phyloP scores from a whole-genome alignment of 805 yeast genomes.

The Lipomyces sp. region DNA sequence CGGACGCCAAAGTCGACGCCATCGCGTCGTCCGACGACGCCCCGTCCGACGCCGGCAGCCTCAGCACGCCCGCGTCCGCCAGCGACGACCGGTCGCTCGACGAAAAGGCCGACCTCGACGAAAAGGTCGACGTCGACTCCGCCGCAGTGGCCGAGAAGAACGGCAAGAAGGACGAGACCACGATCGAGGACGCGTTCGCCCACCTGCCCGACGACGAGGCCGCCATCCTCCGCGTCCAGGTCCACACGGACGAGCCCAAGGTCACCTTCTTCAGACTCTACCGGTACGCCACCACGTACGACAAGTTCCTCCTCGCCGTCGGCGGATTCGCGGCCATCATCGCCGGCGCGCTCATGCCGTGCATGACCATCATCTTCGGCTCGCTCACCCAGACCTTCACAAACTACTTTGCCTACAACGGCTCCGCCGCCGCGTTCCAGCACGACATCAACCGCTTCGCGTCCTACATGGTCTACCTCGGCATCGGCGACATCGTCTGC shows the following conservation, averaged over 20 bases:
- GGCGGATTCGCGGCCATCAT: slow-evolving; percentile 36
- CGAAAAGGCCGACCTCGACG: no score
- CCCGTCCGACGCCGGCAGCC: no score
- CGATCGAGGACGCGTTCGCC: slow-evolving; percentile 15
- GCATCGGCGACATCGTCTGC: slow-evolving; percentile 34
- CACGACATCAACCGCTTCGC: slow-evolving; percentile 37
- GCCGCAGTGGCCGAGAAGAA: no score
- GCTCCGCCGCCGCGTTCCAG: slow-evolving; percentile 34
- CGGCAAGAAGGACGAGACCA: neutral
- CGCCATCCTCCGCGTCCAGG: slow-evolving; percentile 37
- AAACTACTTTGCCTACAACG: slow-evolving; percentile 31
- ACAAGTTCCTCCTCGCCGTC: slow-evolving; percentile 24
- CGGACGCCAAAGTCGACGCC: no score
- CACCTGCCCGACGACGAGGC: slow-evolving; percentile 37
- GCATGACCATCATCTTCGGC: slow-evolving; percentile 44
- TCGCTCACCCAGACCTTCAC: slow-evolving; percentile 39
- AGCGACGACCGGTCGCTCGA: no score
- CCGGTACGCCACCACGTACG: slow-evolving; percentile 37
- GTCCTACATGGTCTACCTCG: slow-evolving; percentile 43
- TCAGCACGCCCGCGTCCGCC: no score
- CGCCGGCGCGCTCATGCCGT: slow-evolving; percentile 38
- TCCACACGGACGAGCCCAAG: slow-evolving; percentile 27
- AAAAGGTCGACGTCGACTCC: no score
- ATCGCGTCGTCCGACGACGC: no score
- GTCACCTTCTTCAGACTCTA: slow-evolving; percentile 34